Evolutionary conservation across 257 asterid species (phyloP), one percentile per base, ranked within the genome.

Genomic region (Solanum medicagineum): DNA sequence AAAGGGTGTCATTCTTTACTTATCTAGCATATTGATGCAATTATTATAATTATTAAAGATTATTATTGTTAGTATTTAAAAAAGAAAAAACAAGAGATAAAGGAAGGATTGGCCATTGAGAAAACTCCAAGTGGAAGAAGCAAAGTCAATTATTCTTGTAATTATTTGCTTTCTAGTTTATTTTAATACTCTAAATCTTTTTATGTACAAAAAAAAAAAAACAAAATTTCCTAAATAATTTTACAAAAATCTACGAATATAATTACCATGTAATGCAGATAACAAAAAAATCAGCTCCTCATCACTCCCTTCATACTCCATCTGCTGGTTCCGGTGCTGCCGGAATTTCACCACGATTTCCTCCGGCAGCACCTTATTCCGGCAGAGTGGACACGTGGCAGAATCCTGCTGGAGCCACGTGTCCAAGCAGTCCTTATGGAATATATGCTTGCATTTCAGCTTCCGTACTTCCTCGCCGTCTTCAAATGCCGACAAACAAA

Each of bases 371-470:
- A 93, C 94, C 12, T 74, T 80, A 22, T 81, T 70, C 63, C 98
- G 94, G 86, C 98, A 94, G 26, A 94, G 90, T 0, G 98, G 98
- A 60, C 98, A 94, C 36, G 95, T 92, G 86, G 92, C 92, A 47
- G 44, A 55, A 36, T 90, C 92, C 11, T 84, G 88, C 75, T 87
- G 92, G 26, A 94, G 93, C 98, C 98, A 94, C 88, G 90, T 86
- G 91, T 94, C 96, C 11, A 94, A 81, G 74, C 98, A 94, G 20
- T 86, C 84, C 89, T 91, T 91, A 32, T 93, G 97, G 85, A 92
- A 93, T 3, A 89, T 87, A 81, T 94, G 98, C 57, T 85, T 83
- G 85, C 97, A 94, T 85, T 92, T 91, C 83, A 94, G 83, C 60
- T 86, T 88, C 86, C 98, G 87, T 22, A 93, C 82, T 83, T 87